These are phyloP conservation scores for Kodamaea derodonti DNA, from an alignment of 1,139 yeast species.

Conservation along the genomic window DNA sequence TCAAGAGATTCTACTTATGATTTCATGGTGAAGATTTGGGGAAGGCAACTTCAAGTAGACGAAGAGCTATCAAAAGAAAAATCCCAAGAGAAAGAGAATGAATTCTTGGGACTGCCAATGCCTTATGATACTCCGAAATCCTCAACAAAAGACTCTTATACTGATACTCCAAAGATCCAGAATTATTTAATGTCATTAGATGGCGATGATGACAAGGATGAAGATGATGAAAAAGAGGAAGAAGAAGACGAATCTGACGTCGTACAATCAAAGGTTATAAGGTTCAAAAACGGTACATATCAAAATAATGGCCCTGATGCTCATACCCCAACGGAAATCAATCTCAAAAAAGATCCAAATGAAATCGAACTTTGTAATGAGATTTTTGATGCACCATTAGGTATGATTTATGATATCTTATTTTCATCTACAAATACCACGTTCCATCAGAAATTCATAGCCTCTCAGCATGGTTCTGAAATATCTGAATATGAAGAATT, in stretches of 20 bases:
- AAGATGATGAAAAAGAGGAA: constrained; percentile 3
- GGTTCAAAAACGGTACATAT: constrained; percentile 31
- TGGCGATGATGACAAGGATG: constrained; percentile 16
- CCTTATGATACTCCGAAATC: background rate
- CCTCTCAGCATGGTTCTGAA: constrained; percentile 46
- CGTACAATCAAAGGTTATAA: constrained; percentile 14
- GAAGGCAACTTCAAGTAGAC: constrained; percentile 19
- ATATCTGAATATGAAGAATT: constrained; percentile 41
- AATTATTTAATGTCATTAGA: constrained; percentile 21
- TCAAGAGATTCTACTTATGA: constrained; percentile 78
- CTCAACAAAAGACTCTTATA: background rate
- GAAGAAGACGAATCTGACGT: constrained; percentile 7
- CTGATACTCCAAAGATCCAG: constrained; percentile 13
- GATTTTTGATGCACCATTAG: constrained; percentile 43
- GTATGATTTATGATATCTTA: constrained; percentile 43
- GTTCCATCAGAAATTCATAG: constrained; percentile 40
- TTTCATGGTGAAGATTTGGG: constrained; percentile 63
- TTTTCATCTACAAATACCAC: constrained; percentile 40
- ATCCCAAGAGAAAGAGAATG: constrained; percentile 7
- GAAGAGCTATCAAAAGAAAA: constrained; percentile 2
- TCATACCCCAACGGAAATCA: constrained; percentile 25
- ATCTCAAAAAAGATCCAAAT: constrained; percentile 13
- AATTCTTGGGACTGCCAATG: constrained; percentile 6
- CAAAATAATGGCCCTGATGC: constrained; percentile 39
- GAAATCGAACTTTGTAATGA: constrained; percentile 36